Conservation (phyloP, 2,329 filamentous ascomycete genomes). For the Cryphonectria japonica region DNA sequence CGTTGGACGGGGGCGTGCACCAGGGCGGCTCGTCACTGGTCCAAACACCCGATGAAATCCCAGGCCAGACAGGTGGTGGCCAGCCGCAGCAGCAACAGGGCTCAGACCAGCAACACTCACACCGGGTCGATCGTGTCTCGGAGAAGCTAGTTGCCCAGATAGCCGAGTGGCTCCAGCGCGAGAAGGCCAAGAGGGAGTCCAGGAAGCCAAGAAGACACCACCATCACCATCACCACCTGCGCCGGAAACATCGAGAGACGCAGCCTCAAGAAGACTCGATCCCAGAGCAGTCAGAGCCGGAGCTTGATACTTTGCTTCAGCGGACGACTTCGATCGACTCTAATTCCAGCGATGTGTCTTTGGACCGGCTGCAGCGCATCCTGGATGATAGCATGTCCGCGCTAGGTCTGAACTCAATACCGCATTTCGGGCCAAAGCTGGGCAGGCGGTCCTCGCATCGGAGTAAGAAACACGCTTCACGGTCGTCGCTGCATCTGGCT, state of each 20-base stretch:
- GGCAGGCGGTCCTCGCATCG: slow-evolving; percentile 47
- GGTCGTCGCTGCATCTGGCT: slow-evolving; percentile 44
- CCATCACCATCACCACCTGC: slow-evolving; percentile 39
- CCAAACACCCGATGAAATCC: slow-evolving; percentile 36
- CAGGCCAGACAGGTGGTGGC: slow-evolving; percentile 2
- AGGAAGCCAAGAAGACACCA: slow-evolving; percentile 54
- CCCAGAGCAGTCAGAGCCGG: slow-evolving; percentile 17
- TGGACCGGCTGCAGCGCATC: slow-evolving; percentile 82
- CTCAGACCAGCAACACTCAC: slow-evolving; percentile 37
- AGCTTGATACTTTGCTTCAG: slow-evolving; percentile 30
- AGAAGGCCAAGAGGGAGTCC: slow-evolving; percentile 68
- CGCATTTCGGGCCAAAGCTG: slow-evolving; percentile 48
- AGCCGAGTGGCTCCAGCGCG: slow-evolving; percentile 80
- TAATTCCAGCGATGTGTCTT: slow-evolving; percentile 70
- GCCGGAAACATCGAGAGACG: slow-evolving; percentile 46
- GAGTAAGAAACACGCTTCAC: slow-evolving; percentile 46
- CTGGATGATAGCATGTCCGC: slow-evolving; percentile 67
- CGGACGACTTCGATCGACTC: slow-evolving; percentile 64
- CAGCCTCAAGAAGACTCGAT: slow-evolving; percentile 37
- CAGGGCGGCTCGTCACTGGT: slow-evolving; percentile 34
- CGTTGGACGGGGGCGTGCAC: slow-evolving; percentile 32
- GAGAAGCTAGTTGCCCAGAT: slow-evolving; percentile 74
- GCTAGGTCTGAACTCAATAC: slow-evolving; percentile 52
- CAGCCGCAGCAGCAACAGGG: slow-evolving; percentile 22
- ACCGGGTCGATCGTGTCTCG: slow-evolving; percentile 43